Conservation (phyloP, 2,329 filamentous ascomycete species). For the Emydomyces testavorans region DNA sequence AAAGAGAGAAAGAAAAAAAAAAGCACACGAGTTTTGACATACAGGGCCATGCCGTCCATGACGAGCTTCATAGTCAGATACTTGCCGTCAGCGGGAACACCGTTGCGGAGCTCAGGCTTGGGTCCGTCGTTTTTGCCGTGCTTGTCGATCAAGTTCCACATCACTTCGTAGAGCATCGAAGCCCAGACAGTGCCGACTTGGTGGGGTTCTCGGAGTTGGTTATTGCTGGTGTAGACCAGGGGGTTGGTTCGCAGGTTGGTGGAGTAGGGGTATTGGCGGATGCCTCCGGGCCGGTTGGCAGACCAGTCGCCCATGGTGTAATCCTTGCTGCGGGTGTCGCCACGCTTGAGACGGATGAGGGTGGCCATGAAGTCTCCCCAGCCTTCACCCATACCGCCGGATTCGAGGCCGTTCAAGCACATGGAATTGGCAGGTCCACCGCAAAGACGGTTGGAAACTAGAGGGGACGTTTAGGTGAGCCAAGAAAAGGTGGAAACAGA, state of each 20-base stretch:
- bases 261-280: constrained; percentile 14
- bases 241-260: constrained; percentile 14
- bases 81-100: constrained; percentile 13
- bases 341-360: constrained; percentile 11
- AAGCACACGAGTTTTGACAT: constrained; percentile 4
- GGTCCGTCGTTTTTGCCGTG: constrained; percentile 13
- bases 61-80: constrained; percentile 15
- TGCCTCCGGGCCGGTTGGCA: constrained; percentile 10
- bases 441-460: constrained; percentile 15
- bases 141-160: constrained; percentile 16
- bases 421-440: constrained; percentile 14
- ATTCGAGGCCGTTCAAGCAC: constrained; percentile 13
- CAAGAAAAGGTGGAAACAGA: neutral
- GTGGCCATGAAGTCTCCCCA: constrained; percentile 16
- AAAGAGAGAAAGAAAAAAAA: neutral
- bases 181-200: constrained; percentile 15
- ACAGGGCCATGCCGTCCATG: constrained; percentile 16
- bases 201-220: constrained; percentile 9
- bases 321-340: constrained; percentile 13
- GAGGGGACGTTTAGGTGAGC: neutral
- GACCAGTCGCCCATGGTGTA: constrained; percentile 15
- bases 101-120: constrained; percentile 9
- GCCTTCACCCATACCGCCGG: constrained; percentile 16
- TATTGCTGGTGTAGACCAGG: constrained; percentile 11
- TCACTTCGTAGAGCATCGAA: constrained; percentile 14